phyloP scores from a whole-genome alignment of 768 basidiomycete species.

The Rhizopogon vinicolor region DNA sequence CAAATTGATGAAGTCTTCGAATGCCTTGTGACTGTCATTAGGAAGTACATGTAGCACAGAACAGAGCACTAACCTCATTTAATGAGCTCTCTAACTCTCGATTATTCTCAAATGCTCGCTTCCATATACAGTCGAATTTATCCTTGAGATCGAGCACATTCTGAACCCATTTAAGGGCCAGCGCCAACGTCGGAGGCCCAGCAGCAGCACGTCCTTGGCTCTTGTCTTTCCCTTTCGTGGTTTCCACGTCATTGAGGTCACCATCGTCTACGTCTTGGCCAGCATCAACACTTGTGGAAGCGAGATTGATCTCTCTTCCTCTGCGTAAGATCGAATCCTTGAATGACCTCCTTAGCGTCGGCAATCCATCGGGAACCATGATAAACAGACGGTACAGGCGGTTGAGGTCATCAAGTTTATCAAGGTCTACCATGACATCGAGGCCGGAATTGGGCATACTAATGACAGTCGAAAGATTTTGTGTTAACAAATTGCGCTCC shows the following conservation, averaged over 20 bases:
- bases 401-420: conserved; percentile 70
- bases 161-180: conserved; percentile 91
- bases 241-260: conserved; percentile 31
- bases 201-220: conserved; percentile 46
- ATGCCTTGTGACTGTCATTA: conserved; percentile 56
- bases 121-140: conserved; percentile 78
- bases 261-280: conserved; percentile 30
- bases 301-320: conserved; percentile 77
- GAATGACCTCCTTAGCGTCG: conserved; percentile 58
- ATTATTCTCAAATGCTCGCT: conserved; percentile 64
- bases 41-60: background rate
- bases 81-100: conserved; percentile 74
- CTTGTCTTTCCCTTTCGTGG: conserved; percentile 40
- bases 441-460: conserved; percentile 81
- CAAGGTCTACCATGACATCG: conserved; percentile 79
- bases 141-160: conserved; percentile 89
- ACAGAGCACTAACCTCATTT: conserved; percentile 61
- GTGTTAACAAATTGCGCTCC: conserved; percentile 68
- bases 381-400: conserved; percentile 76
- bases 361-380: conserved; percentile 62
- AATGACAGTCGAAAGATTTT: conserved; percentile 74
- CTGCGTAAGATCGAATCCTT: conserved; percentile 68
- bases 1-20: conserved; percentile 84
- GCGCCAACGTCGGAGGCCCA: conserved; percentile 38
- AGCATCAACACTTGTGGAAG: conserved; percentile 39